Evolutionary conservation across 805 yeast species (phyloP), one percentile per base, ranked within the genome.

Genomic region (Metschnikowia similis): DNA sequence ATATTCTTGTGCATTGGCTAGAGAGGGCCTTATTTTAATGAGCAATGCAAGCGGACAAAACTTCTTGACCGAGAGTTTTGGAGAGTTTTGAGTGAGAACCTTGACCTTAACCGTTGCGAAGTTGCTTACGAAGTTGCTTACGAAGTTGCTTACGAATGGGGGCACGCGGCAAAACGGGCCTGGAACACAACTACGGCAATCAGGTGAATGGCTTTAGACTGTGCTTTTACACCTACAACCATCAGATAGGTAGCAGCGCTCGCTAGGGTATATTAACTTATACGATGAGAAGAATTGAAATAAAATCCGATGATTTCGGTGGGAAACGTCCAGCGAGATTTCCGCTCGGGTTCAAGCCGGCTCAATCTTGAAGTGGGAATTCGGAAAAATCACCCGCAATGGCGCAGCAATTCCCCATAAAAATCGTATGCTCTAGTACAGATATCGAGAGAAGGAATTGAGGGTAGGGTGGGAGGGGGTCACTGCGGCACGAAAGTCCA

Each of bases 21-120:
- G 66, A 69, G 35, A 71, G 72, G 53, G 47, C 21, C 61, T 75
- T 48, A 58, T 69, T 13, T 48, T 58, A 5, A 59, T 63, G 26
- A 69, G 79, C 26, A 64, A 66, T 38, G 50, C 50, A 0, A 55
- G 53, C 29, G 87, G 82, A 56, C 59, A 57, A 17, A 51, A 51
- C 1, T 74, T 64, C 35, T 66, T 83, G 47, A 59, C 66, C 10
- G 67, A 63, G 17, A 62, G 39, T 58, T 82, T 43, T 83, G 88
- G 85, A 74, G 72, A 36, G 66, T 75, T 28, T 61, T 85, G 3
- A 75, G 84, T 43, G 85, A 81, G 55, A 83, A 79, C 51, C 68
- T 80, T 48, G 85, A 81, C 55, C 66, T 81, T 48, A 81, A 80
- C 54, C 71, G 84, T 54, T 77, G 82, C 5, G 78, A 75, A 39